Evolutionary conservation across 495 filamentous ascomycete genomes (phyloP), one percentile per base, ranked within the genome.

Genomic region (Haplographium delicatum): DNA sequence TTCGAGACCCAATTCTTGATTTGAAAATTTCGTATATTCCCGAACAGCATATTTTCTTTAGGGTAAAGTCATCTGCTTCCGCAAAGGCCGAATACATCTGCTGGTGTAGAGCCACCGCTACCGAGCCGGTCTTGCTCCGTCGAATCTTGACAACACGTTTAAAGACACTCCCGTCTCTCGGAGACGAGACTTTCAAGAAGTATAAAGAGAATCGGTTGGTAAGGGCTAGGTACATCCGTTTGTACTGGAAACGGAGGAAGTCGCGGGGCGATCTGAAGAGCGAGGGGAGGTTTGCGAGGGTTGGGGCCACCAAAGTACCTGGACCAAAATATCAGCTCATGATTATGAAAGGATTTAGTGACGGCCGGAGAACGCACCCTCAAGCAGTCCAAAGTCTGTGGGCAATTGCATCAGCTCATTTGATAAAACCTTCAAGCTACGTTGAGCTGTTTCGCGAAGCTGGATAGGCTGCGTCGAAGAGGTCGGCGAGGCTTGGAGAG

Each of bases 31-130:
- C 62, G 49, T 73, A 67, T 24, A 93, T 71, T n/a, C 79, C 78
- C 20, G 73, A 72, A 25, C 72, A 70, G 68, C 84, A 85, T 25
- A 86, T 73, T 20, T 65, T 68, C 38, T 72, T 71, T 13, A 94
- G 59, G 11, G 72, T 73, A 4, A 63, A 49, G 35, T 71, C 65
- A 65, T 91, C 80, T 51, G 82, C 86, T 10, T 64, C 53, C 24
- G 89, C 88, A 49, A 91, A 77, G 7, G 85, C 82, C 47, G 74
- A 75, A 58, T 86, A 85, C 82, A 95, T 86, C 53, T 72, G 61
- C 19, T 68, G 55, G 61, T 95, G 84, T 10, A 93, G 67, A 0
- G 70, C 70, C 44, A 76, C 68, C 11, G 82, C 85, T 8, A 69
- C 69, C 15, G 72, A 68, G 11, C 72, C 69, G 22, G 74, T 65